phyloP scores from a whole-genome alignment of 176 grass and related monocot genomes.

The Oryza longistaminata region DNA sequence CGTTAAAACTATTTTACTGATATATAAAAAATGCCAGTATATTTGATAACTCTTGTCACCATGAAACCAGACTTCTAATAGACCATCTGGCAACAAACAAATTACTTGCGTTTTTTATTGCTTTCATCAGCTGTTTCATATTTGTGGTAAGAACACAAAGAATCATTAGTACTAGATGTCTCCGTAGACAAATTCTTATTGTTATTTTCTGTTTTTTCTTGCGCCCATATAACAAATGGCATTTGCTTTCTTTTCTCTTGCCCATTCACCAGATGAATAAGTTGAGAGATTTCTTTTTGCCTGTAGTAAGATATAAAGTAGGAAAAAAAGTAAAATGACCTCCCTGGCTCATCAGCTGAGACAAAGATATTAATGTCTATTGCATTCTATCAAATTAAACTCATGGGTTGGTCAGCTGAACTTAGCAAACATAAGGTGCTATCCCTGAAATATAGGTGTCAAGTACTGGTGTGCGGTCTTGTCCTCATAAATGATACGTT shows the following conservation, averaged over 20 bases:
- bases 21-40: background rate
- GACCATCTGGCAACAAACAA: background rate
- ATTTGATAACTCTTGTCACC: background rate
- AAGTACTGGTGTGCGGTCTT: background rate
- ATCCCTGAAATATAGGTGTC: background rate
- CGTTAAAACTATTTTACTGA: background rate
- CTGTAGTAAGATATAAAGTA: background rate
- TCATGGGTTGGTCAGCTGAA: background rate
- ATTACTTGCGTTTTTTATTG: background rate
- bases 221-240: background rate
- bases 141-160: constrained; percentile 11
- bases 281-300: background rate
- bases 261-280: background rate
- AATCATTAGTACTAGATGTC: background rate
- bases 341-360: background rate
- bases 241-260: constrained; percentile 1
- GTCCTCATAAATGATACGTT: background rate
- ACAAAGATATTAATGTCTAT: background rate
- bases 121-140: constrained; percentile 6
- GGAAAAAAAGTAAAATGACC: background rate
- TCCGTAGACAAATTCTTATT: background rate
- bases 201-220: background rate
- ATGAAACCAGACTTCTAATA: background rate
- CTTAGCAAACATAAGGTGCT: background rate
- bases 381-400: background rate